phyloP scores from a whole-genome alignment of 148 eudicot genomes.

The Camellia japonica region DNA sequence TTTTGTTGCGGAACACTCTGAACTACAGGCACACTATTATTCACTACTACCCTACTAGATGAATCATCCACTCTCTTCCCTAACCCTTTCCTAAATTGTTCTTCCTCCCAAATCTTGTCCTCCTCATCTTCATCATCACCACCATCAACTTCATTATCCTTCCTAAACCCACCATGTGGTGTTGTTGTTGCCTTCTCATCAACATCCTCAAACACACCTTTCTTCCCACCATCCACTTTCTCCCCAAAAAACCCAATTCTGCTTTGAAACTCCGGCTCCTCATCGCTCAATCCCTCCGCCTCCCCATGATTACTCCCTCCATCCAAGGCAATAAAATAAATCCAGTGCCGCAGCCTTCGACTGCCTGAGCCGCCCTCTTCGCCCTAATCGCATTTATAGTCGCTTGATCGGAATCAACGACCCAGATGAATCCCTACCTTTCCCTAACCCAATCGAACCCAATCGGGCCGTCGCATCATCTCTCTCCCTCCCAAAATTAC shows the following conservation, averaged over 20 bases:
- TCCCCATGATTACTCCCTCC: slow-evolving; percentile 89
- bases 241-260: slow-evolving; percentile 78
- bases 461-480: slow-evolving; percentile 32
- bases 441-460: slow-evolving; percentile 37
- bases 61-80: slow-evolving; percentile 88
- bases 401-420: slow-evolving; percentile 47
- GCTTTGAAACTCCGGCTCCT: slow-evolving; percentile 85
- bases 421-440: slow-evolving; percentile 13
- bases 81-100: slow-evolving; percentile 85
- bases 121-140: slow-evolving; percentile 83
- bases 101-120: slow-evolving; percentile 93
- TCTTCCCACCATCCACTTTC: slow-evolving; percentile 40
- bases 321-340: slow-evolving; percentile 78
- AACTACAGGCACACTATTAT: slow-evolving; percentile 32
- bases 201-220: slow-evolving; percentile 77
- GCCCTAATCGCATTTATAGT: slow-evolving; percentile 62
- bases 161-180: background rate
- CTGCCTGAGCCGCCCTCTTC: slow-evolving; percentile 58
- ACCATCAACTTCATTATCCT: slow-evolving; percentile 26
- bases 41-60: slow-evolving; percentile 30
- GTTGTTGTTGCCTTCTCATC: slow-evolving; percentile 32
- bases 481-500: slow-evolving; percentile 17
- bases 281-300: slow-evolving; percentile 92
- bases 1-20: slow-evolving; percentile 45
- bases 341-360: slow-evolving; percentile 74